Base-by-base conservation (phyloP, 2,329 filamentous ascomycete genomes). In the Fusarium kyushuense region DNA sequence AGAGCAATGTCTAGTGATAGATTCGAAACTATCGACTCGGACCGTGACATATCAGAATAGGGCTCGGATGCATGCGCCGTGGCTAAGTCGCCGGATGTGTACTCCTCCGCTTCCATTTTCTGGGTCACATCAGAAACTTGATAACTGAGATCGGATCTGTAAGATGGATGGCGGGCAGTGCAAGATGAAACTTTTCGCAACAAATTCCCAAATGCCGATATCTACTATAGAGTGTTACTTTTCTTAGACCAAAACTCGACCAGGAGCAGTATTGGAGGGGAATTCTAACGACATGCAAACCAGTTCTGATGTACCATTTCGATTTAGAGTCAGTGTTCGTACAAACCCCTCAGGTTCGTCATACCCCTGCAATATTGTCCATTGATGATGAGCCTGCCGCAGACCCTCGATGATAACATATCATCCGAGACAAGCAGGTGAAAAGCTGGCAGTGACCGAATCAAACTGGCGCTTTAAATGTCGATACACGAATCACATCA, bases 291-390 rank as follows among this genome's bases (percentile, higher is more conserved):
- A 23, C 47, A 30, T 23, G 29, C 56, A 35, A 25, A 27, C 32
- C 46, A 49, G 33, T n/a, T n/a, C 25, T 43, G 17, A 19, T 16
- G 23, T n/a, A 53, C 16, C 25, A 30, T 53, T 19, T 30, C 14
- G 12, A 43, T 35, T 43, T 29, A 14, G 48, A 40, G 35, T 43
- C 14, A 8, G 10, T 32, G 11, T 54, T 12, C 36, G 35, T 23
- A n/a, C n/a, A 63, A 57, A 56, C 71, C 71, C 71, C 71, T 73
- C 71, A 73, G 59, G 71, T 73, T 73, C 71, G 55, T 63, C 56
- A n/a, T 43, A 62, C 46, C 62, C 71, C 67, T 73, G 67, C 57
- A 46, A 42, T 40, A 64, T 49, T 41, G 21, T 17, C 21, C 32
- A 25, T 48, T 25, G 13, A 48, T 38, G n/a, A 12, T 38, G n/a